Percentiles rank a stretch among this genome's conserved stretches.
Evolutionary conservation across 1,139 yeast genomes (phyloP).

Genomic region (Zygoascus sp.): DNA sequence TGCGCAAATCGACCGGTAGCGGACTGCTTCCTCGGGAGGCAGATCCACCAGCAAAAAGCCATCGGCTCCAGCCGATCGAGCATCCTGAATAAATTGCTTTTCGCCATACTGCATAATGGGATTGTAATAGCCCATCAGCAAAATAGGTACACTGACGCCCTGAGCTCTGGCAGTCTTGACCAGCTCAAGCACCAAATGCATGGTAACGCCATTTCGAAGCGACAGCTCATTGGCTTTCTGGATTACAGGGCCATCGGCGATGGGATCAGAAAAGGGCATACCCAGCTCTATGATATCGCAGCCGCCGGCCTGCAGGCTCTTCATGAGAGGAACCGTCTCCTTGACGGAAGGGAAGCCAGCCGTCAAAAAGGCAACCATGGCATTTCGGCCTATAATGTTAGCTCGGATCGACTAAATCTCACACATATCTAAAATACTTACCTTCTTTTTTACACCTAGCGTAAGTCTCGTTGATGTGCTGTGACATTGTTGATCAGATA

Average conservation of each 20-base stretch:
- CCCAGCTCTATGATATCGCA: constrained; percentile 94
- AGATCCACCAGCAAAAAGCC: constrained; percentile 93
- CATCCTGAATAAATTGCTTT: constrained; percentile 68
- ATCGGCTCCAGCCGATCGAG: constrained; percentile 85
- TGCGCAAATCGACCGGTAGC: constrained; percentile 71
- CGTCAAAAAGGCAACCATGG: constrained; percentile 86
- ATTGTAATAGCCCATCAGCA: constrained; percentile 96
- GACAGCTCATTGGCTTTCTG: constrained; percentile 76
- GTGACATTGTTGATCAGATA: constrained; percentile 47
- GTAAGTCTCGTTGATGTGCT: constrained; percentile 64
- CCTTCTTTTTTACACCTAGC: constrained; percentile 62
- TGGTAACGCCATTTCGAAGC: constrained; percentile 74
- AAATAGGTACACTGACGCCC: constrained; percentile 84
- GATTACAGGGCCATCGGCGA: constrained; percentile 97
- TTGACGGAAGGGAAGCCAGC: constrained; percentile 90
- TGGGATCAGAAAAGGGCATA: constrained; percentile 96
- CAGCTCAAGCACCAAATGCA: constrained; percentile 60
- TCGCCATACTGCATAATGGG: constrained; percentile 92
- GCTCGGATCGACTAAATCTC: background rate
- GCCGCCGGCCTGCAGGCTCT: constrained; percentile 91
- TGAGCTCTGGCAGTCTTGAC: constrained; percentile 68
- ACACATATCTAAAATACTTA: constrained; percentile 15
- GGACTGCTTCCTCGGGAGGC: constrained; percentile 96
- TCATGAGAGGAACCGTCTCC: constrained; percentile 79
- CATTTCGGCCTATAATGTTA: constrained; percentile 53